These are phyloP conservation scores for Staphylotrichum longicolle DNA, from an alignment of 495 filamentous ascomycete species.

Conservation along the genomic window DNA sequence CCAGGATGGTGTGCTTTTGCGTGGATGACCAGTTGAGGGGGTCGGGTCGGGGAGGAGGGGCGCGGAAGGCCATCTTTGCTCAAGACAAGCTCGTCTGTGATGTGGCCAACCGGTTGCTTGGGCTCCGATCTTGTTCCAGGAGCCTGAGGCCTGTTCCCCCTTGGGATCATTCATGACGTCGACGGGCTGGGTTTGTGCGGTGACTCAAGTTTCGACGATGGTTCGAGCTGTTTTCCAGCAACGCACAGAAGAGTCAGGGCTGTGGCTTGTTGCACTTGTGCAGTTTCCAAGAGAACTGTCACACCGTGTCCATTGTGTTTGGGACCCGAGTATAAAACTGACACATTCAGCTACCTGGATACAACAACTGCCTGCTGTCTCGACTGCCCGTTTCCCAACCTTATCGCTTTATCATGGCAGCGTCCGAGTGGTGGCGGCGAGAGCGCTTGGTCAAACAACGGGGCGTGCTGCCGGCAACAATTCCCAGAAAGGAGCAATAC, in stretches of 20 bases:
- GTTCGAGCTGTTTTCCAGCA: neutral
- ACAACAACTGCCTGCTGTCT: neutral
- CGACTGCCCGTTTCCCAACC: neutral
- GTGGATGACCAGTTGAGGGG: constrained; percentile 55
- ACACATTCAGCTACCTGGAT: neutral
- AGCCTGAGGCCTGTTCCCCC: neutral
- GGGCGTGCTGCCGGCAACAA: neutral
- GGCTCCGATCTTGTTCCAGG: neutral
- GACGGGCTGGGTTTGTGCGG: neutral
- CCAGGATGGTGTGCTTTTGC: constrained; percentile 53
- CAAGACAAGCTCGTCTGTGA: constrained; percentile 22
- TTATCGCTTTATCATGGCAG: neutral
- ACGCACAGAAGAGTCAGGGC: neutral
- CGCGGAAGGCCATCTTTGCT: constrained; percentile 22
- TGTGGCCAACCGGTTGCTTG: neutral
- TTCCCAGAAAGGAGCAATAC: neutral
- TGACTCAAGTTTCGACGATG: too few species aligned
- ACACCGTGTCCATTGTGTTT: too few species aligned
- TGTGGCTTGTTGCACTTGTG: too few species aligned
- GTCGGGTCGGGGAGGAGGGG: too few species aligned
- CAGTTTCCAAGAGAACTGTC: too few species aligned
- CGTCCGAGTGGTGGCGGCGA: neutral
- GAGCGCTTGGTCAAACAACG: neutral
- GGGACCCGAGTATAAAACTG: too few species aligned
- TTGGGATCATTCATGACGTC: neutral